Evolutionary conservation across 2,329 filamentous ascomycete species (phyloP), one percentile per base, ranked within the genome.

Genomic region (Hypoxylon sp.): DNA sequence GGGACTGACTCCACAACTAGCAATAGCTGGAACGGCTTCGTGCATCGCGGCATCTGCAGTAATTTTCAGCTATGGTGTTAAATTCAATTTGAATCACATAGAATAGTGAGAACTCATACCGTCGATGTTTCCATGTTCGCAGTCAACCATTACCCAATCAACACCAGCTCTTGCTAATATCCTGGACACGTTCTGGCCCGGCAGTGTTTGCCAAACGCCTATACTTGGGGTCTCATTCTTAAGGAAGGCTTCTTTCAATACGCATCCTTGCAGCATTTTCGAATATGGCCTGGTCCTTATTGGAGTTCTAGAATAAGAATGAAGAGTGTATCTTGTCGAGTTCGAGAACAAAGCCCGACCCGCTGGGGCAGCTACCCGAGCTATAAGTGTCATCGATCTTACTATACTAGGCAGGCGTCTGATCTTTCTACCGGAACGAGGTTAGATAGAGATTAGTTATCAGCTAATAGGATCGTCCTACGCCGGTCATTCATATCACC

Each of bases 71-170:
- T 55, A 26, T 39, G 4, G 17, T 24, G 14, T 22, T 14, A 10
- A 44, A 44, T 22, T 22, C 17, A 11, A 22, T 10, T 22, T 22
- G 6, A 3, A n/a, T 19, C 6, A 17, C 6, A 13, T 26, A 14
- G 37, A 31, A 19, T 29, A 39, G 14, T 17, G 57, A 46, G 48
- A 19, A 24, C 24, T 47, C 66, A 42, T 76, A 84, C 84, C 84
- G 69, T 86, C 84, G 44, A 88, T 85, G 60, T 84, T 86, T 5
- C 87, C 87, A 74, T 88, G 87, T 66, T 87, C 85, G 73, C 85
- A 86, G 74, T 88, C 87, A 26, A 88, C 86, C 77, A 91, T 82
- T 9, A 93, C 86, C 84, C 90, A 92, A 75, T 92, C 90, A 1
- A 90, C 84, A 0, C 89, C 90, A 1, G 85, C 85, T 60, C 88